Evolutionary conservation across 2,329 filamentous ascomycete species (phyloP).

Genomic region (Dothidotthia symphoricarpi): DNA sequence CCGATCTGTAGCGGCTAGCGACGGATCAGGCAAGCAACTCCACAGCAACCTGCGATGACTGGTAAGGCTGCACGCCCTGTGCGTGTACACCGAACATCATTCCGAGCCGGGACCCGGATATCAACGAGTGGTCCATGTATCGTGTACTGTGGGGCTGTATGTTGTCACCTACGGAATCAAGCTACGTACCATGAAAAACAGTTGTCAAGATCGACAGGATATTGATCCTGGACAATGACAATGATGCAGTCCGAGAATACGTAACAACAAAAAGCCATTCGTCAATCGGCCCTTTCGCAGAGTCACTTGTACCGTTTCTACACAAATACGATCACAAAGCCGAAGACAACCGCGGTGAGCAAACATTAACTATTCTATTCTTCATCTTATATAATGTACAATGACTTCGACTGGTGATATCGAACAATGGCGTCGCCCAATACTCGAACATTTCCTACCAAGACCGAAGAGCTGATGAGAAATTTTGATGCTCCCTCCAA

Average conservation of each 20-base stretch:
- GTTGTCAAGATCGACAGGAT: background rate
- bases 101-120: background rate
- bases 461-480: conserved; percentile 4
- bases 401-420: conserved; percentile 11
- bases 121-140: no score
- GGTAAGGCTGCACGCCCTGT: conserved; percentile 14
- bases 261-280: conserved; percentile 17
- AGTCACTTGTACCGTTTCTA: conserved; percentile 7
- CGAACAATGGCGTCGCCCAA: conserved; percentile 8
- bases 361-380: conserved; percentile 15
- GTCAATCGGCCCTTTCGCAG: conserved; percentile 20
- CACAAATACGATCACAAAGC: conserved; percentile 18
- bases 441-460: conserved; percentile 2
- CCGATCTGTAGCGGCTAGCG: conserved; percentile 31
- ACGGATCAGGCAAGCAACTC: conserved; percentile 29
- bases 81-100: conserved; percentile 10
- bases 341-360: conserved; percentile 26
- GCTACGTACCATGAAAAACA: conserved; percentile 1
- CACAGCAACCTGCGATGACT: conserved; percentile 18
- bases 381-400: conserved; percentile 2
- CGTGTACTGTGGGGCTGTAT: conserved; percentile 1
- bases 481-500: conserved; percentile 15
- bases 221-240: background rate
- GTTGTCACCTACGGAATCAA: conserved; percentile 1
- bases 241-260: conserved; percentile 12